Conservation (phyloP, 331 rosid species). For the Malus hybrid region DNA sequence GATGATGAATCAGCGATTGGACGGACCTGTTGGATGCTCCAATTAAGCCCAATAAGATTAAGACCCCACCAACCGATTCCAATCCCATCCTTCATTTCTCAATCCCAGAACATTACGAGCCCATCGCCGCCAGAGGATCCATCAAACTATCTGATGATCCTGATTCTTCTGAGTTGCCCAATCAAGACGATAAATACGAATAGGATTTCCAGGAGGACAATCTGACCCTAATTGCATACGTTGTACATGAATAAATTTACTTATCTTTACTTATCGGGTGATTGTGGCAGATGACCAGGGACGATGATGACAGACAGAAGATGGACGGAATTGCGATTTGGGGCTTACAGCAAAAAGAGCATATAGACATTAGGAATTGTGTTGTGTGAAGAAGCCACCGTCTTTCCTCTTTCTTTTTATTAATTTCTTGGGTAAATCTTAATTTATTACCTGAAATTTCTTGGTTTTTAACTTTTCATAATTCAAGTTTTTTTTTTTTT, state of each 20-base stretch:
- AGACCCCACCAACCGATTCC: constrained; percentile 45
- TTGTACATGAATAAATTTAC: background rate
- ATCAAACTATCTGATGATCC: constrained; percentile 1
- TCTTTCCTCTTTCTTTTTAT: background rate
- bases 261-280: background rate
- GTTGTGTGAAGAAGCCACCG: constrained; percentile 14
- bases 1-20: constrained; percentile 12
- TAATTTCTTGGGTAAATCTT: too few species aligned
- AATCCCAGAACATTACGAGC: constrained; percentile 13
- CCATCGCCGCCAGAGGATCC: constrained; percentile 21
- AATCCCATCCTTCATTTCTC: constrained; percentile 49
- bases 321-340: background rate
- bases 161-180: background rate
- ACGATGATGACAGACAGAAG: background rate
- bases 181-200: background rate
- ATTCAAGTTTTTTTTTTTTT: too few species aligned
- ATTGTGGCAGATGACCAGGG: background rate
- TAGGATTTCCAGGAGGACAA: background rate
- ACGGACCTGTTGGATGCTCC: constrained; percentile 2
- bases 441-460: too few species aligned
- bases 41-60: constrained; percentile 9
- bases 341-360: background rate
- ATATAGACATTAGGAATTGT: background rate
- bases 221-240: background rate
- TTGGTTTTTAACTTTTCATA: too few species aligned